Conservation (phyloP, 495 filamentous ascomycete species). For the Daldinia loculata region DNA sequence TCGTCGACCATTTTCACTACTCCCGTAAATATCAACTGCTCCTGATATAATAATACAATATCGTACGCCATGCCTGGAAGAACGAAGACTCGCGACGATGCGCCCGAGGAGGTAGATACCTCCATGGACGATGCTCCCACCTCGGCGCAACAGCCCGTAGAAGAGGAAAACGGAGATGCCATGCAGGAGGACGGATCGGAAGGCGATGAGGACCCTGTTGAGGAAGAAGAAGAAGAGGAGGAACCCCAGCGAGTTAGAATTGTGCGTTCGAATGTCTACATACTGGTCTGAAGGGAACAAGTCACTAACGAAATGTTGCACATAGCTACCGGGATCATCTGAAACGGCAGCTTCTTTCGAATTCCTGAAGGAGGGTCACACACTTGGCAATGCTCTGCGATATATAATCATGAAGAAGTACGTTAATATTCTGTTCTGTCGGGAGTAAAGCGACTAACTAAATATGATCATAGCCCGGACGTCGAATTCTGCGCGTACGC, state of each 20-base stretch:
- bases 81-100: conserved; percentile 42
- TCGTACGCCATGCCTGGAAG: conserved; percentile 45
- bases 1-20: background rate
- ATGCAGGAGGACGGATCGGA: conserved; percentile 53
- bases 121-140: conserved; percentile 65
- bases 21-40: background rate
- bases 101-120: conserved; percentile 49
- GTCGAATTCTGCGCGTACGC: conserved; percentile 99
- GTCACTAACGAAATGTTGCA: conserved; percentile 20
- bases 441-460: conserved; percentile 2
- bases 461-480: conserved; percentile 68
- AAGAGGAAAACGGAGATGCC: conserved; percentile 51
- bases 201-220: conserved; percentile 47
- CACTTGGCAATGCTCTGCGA: conserved; percentile 90
- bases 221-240: conserved; percentile 56
- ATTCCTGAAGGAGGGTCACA: conserved; percentile 91
- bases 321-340: conserved; percentile 73
- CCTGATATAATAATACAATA: background rate
- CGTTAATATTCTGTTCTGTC: conserved; percentile 32
- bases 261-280: conserved; percentile 51
- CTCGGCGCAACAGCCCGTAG: conserved; percentile 36
- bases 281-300: background rate
- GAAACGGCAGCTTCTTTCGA: conserved; percentile 79
- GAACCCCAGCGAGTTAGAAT: conserved; percentile 65
- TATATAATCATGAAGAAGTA: conserved; percentile 99